Evolutionary conservation across 2,329 filamentous ascomycete genomes (phyloP).

Genomic region (Ceratocystis destructans): DNA sequence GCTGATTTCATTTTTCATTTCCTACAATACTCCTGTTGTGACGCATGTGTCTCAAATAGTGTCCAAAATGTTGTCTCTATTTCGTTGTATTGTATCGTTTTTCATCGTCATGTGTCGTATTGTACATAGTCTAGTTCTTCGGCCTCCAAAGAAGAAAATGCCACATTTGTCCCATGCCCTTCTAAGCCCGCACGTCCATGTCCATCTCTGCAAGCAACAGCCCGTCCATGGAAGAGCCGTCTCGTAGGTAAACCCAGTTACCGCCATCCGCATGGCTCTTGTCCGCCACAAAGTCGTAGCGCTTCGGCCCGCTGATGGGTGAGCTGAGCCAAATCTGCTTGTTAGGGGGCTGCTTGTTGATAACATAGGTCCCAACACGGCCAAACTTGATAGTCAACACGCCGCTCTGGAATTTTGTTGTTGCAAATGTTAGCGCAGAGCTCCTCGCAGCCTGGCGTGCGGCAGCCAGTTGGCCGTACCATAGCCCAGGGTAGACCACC

Average conservation of each 20-base stretch:
- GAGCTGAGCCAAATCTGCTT: slow-evolving; percentile 96
- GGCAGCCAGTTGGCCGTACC: neutral
- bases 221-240: slow-evolving; percentile 61
- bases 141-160: neutral
- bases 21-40: neutral
- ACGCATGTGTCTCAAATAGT: neutral
- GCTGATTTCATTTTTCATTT: neutral
- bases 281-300: slow-evolving; percentile 72
- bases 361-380: slow-evolving; percentile 65
- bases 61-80: too few species aligned
- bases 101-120: neutral
- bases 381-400: slow-evolving; percentile 66
- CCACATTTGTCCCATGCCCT: neutral
- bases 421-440: too few species aligned
- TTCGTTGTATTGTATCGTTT: neutral
- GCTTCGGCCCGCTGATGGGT: slow-evolving; percentile 79
- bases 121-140: neutral
- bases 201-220: slow-evolving; percentile 65
- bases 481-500: neutral
- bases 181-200: slow-evolving; percentile 37
- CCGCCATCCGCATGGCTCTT: slow-evolving; percentile 58
- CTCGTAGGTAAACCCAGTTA: slow-evolving; percentile 78
- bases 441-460: neutral
- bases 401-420: slow-evolving; percentile 47
- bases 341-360: slow-evolving; percentile 98